Conservation (phyloP, 228 moss, liverwort and hornwort species). For the Sphagnum magellanicum region DNA sequence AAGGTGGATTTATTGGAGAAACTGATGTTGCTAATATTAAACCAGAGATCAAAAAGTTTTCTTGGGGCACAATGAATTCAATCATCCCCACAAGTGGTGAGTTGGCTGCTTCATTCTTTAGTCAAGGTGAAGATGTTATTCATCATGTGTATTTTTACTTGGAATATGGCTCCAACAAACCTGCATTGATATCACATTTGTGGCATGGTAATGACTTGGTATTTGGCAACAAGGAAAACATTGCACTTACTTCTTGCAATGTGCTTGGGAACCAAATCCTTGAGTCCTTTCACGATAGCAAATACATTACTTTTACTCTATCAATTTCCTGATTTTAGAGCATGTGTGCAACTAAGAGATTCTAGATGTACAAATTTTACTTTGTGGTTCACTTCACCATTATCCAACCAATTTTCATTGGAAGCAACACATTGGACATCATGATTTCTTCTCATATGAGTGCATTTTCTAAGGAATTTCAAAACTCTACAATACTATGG, state of each 20-base stretch:
- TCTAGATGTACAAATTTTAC: too few species aligned
- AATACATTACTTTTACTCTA: not conserved
- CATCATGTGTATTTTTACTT: not conserved
- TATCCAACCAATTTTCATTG: too few species aligned
- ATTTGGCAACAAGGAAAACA: not conserved
- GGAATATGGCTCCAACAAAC: not conserved
- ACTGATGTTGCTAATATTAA: not conserved
- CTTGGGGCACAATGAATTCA: not conserved
- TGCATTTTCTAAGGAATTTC: too few species aligned
- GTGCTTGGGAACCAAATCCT: conserved; percentile 1
- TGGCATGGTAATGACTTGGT: conserved; percentile 2
- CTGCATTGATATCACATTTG: conserved; percentile 1
- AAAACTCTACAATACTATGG: too few species aligned
- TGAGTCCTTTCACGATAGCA: not conserved
- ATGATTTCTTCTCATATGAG: too few species aligned
- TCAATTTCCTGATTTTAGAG: not conserved
- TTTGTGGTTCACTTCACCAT: too few species aligned
- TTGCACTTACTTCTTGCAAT: not conserved
- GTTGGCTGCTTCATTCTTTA: not conserved
- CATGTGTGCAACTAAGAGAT: too few species aligned
- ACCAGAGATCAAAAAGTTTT: not conserved
- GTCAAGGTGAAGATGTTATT: not conserved
- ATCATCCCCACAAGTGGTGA: not conserved
- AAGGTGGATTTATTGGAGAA: not conserved
- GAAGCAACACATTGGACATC: too few species aligned